Evolutionary conservation across 306 rosid genomes (phyloP).

Genomic region (Ormosia emarginata): DNA sequence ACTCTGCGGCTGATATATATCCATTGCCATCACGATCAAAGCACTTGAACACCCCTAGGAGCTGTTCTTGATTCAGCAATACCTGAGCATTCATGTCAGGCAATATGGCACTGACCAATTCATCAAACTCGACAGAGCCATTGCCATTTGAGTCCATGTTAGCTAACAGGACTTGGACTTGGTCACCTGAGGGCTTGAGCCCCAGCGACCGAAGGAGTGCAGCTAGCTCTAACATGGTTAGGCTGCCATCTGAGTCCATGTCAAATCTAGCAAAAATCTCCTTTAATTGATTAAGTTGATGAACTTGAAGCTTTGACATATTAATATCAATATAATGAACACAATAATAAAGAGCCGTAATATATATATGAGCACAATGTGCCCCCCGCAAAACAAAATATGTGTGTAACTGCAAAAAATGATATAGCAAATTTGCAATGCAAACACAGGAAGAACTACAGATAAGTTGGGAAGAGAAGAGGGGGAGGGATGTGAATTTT

Average conservation of each 20-base stretch:
- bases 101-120: conserved; percentile 52
- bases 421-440: neutral
- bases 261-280: conserved; percentile 68
- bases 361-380: neutral
- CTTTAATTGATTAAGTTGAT: conserved; percentile 51
- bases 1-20: conserved; percentile 64
- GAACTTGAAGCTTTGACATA: conserved; percentile 46
- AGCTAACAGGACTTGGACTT: conserved; percentile 49
- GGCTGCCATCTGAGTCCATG: conserved; percentile 85
- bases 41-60: conserved; percentile 56
- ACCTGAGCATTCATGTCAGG: conserved; percentile 56
- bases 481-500: neutral
- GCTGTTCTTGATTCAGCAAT: conserved; percentile 54
- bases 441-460: neutral
- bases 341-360: neutral
- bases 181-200: conserved; percentile 68
- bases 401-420: neutral
- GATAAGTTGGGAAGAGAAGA: neutral
- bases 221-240: conserved; percentile 76
- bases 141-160: conserved; percentile 73
- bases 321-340: neutral
- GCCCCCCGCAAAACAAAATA: neutral
- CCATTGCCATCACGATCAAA: conserved; percentile 86
- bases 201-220: conserved; percentile 80
- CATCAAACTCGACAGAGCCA: conserved; percentile 80